Evolutionary conservation across 768 basidiomycete species (phyloP), one percentile per base, ranked within the genome.

Genomic region (Rossbeevera mucosa): DNA sequence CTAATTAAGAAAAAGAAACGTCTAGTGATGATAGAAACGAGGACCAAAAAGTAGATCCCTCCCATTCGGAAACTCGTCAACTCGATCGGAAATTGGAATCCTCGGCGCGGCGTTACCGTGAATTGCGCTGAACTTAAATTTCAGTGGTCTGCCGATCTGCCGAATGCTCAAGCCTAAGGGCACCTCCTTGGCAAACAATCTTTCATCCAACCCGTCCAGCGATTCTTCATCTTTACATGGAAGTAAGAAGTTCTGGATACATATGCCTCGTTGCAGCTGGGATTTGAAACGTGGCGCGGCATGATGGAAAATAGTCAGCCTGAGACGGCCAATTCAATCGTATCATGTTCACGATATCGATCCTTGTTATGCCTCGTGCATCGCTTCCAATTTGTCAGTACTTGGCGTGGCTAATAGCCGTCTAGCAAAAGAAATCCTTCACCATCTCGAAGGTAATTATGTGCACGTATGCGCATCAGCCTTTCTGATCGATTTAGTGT

Each of bases 1-100:
- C 61, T 52, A 57, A 51, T 33, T 59, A 61, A 66, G 61, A 53
- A 50, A 51, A 58, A 44, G 62, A 48, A 55, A 55, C 47, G 64
- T 66, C 61, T 30, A 49, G 44, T 22, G 46, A 65, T 48, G 50
- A 61, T 54, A 57, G 54, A 31, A 44, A 52, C 50, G 52, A 41
- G 51, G 55, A 36, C 47, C 7, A 33, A 57, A 50, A 53, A 36
- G 52, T 31, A 55, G 57, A 62, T 59, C 55, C 55, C n/a, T 45
- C n/a, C n/a, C n/a, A n/a, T n/a, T n/a, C n/a, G n/a, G n/a, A n/a
- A n/a, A n/a, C n/a, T n/a, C n/a, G n/a, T 20, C 57, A 56, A 51
- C 52, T 53, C 14, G 60, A 54, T 50, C 55, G 52, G 55, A 58
- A 54, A 54, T 50, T 53, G 52, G 55, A 58, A 54, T 54, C 55